phyloP scores from a whole-genome alignment of 2,329 filamentous ascomycete genomes.

The Bipolaris gigantea region DNA sequence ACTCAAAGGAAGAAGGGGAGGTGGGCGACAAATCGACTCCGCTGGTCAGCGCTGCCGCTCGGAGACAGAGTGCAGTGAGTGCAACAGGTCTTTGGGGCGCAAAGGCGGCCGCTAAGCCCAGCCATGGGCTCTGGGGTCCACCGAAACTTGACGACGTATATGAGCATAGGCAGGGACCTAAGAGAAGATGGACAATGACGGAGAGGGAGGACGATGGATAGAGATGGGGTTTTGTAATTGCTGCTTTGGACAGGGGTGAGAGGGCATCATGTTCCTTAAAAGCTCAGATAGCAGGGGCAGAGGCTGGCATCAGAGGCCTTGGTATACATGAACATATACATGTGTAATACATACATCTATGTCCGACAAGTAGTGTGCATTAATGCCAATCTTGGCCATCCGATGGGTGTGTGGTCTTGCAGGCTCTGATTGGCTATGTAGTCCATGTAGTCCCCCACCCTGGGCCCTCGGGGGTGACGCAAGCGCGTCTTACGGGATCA shows the following conservation, averaged over 20 bases:
- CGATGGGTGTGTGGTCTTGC: slow-evolving; percentile 1
- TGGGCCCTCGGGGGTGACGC: slow-evolving; percentile 1
- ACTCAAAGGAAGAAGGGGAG: slow-evolving; percentile 34
- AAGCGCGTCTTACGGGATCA: slow-evolving; percentile 5
- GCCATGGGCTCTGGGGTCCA: slow-evolving; percentile 50
- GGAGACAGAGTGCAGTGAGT: slow-evolving; percentile 15
- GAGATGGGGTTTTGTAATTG: background rate
- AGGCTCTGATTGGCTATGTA: background rate
- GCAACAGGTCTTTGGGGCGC: slow-evolving; percentile 31
- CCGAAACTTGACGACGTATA: slow-evolving; percentile 40
- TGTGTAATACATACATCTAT: too few relatives aligned
- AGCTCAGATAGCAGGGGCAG: background rate
- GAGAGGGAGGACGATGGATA: slow-evolving; percentile 30
- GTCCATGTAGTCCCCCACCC: background rate
- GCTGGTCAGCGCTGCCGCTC: slow-evolving; percentile 25
- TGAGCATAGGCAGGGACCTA: slow-evolving; percentile 44
- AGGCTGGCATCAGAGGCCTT: too few relatives aligned
- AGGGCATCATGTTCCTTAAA: background rate
- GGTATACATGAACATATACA: background rate
- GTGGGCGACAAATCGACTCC: slow-evolving; percentile 38
- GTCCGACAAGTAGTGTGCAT: too few relatives aligned
- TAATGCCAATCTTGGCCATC: background rate
- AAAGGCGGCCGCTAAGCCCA: slow-evolving; percentile 22
- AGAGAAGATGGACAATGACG: slow-evolving; percentile 50
- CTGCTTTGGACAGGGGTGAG: background rate